Base-by-base conservation (phyloP, 805 yeast genomes). In the Candida ovalis region DNA sequence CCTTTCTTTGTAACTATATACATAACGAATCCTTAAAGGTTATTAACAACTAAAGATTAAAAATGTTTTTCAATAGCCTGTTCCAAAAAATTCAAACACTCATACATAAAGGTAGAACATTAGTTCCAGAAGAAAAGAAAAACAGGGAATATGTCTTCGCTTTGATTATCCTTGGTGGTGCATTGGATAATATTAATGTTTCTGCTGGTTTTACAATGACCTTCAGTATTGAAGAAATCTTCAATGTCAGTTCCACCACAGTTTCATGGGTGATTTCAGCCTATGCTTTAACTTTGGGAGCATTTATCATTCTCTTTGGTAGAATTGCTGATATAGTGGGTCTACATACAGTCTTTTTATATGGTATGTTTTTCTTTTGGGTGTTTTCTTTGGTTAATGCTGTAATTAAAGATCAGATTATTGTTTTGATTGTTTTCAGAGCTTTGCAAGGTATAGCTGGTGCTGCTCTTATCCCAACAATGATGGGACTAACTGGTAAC, bases 371-470 rank as follows among this genome's bases (percentile, higher is more conserved):
- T 2, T 22, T 52, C 10, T 43, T 60, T 44, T 39, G 53, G 41
- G n/a, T 61, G 6, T 56, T 53, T 60, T 43, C 68, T 9, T 56
- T 74, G 15, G 54, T 73, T 4, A 53, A 63, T 51, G 78, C 75
- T 0, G 52, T 64, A 5, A 66, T 73, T 40, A 62, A 47, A 23
- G 62, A 63, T 17, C 59, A 68, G 13, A 46, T 72, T 37, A 64
- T 53, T 40, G 72, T 61, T 1, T 55, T 75, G 43, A 69, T 73
- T 44, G 67, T 74, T 0, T 65, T 75, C 44, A 61, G 78, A 52
- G 76, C 77, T 1, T 44, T 75, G 1, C 79, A 74, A 53, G 79
- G 79, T 12, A 54, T 73, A 6, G 64, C 70, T 17, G 79, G 71
- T 1, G 68, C 78, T 1, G 64, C 70, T 4, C 48, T 71, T 9